Conservation (phyloP, 768 basidiomycete species). For the Tubosaeta sp. region DNA sequence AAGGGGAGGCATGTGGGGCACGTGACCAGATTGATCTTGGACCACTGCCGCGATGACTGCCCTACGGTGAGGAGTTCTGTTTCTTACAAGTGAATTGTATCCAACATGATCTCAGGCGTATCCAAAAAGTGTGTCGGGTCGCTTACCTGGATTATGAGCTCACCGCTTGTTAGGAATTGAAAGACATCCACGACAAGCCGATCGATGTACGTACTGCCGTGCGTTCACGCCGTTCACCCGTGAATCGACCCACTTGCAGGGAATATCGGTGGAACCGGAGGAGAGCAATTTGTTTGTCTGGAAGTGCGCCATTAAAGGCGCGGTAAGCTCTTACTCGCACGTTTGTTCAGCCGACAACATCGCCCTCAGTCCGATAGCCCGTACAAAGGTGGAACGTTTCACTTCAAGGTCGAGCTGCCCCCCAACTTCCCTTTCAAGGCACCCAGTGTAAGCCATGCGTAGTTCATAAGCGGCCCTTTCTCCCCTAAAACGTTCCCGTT, state of each 20-base stretch:
- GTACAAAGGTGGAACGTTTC: constrained; percentile 78
- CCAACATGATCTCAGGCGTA: constrained; percentile 48
- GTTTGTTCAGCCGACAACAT: constrained; percentile 3
- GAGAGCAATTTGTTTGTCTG: constrained; percentile 76
- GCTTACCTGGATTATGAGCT: constrained; percentile 6
- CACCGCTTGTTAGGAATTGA: constrained; percentile 53
- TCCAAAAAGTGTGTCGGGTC: constrained; percentile 65
- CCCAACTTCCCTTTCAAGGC: constrained; percentile 86
- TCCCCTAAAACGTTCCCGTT: constrained; percentile 18
- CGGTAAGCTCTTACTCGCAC: constrained; percentile 41
- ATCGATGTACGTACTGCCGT: constrained; percentile 47
- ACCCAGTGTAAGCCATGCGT: constrained; percentile 50
- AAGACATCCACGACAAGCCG: constrained; percentile 56
- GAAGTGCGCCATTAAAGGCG: constrained; percentile 73
- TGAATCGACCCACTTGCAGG: constrained; percentile 37
- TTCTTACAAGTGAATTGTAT: neutral
- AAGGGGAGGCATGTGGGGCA: constrained; percentile 10
- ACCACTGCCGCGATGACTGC: constrained; percentile 33
- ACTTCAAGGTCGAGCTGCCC: constrained; percentile 70
- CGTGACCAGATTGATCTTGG: constrained; percentile 13
- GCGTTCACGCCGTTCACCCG: constrained; percentile 9
- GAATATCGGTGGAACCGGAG: constrained; percentile 53
- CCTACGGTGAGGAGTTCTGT: constrained; percentile 30
- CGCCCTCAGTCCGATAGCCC: constrained; percentile 62
- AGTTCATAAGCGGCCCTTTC: neutral